These are phyloP conservation scores for Nakaseomyces sp. DNA, from an alignment of 1,139 yeast species.

Conservation along the genomic window DNA sequence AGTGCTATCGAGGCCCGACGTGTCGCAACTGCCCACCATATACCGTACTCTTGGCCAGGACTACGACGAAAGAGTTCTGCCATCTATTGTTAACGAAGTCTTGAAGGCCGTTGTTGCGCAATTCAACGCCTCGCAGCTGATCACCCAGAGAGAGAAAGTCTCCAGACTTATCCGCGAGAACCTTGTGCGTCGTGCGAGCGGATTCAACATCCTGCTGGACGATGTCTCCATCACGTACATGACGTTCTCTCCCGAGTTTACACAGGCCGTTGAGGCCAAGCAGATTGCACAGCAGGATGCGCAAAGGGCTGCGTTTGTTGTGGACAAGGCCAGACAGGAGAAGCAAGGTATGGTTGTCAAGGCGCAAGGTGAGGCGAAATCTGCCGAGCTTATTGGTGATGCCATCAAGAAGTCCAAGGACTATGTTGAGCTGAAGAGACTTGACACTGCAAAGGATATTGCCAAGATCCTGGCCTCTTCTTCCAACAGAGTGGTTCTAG, in stretches of 20 bases:
- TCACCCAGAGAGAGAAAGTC: slow-evolving; percentile 96
- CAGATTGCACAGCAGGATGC: slow-evolving; percentile 99
- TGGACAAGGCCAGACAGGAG: slow-evolving; percentile 95
- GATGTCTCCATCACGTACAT: slow-evolving; percentile 93
- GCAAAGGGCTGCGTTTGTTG: slow-evolving; percentile 93
- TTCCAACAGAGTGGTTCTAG: slow-evolving; percentile 85
- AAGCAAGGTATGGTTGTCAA: slow-evolving; percentile 93
- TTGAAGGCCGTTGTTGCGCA: slow-evolving; percentile 95
- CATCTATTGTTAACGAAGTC: slow-evolving; percentile 94
- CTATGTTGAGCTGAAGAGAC: slow-evolving; percentile 90
- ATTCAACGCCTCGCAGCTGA: slow-evolving; percentile 94
- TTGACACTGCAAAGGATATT: slow-evolving; percentile 95
- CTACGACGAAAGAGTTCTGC: slow-evolving; percentile 93
- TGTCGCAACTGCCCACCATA: slow-evolving; percentile 67
- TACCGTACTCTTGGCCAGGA: slow-evolving; percentile 89
- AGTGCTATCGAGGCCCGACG: slow-evolving; percentile 84
- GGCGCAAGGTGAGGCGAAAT: slow-evolving; percentile 97
- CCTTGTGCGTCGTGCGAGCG: slow-evolving; percentile 82
- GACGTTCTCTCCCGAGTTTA: slow-evolving; percentile 97
- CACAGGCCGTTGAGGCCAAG: slow-evolving; percentile 96
- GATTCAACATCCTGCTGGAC: slow-evolving; percentile 79
- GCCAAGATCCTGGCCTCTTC: slow-evolving; percentile 77
- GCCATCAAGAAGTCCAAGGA: slow-evolving; percentile 94
- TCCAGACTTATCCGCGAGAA: slow-evolving; percentile 86
- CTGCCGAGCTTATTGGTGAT: slow-evolving; percentile 97